Conservation (phyloP, 2,329 filamentous ascomycete genomes). For the Scleromitrula shiraiana region DNA sequence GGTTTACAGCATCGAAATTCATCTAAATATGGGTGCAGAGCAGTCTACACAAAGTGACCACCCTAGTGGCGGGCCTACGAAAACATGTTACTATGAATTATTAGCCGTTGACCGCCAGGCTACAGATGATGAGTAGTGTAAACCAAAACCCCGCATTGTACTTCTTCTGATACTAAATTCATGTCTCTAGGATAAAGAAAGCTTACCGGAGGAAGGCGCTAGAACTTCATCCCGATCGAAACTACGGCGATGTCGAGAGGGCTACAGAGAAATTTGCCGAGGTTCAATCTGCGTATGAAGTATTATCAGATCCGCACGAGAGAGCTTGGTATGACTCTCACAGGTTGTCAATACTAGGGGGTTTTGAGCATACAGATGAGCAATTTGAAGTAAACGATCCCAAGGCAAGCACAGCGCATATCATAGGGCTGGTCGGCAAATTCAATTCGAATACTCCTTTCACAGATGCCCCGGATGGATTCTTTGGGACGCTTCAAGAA, state of each 20-base stretch:
- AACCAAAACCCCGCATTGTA: neutral
- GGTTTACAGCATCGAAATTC: no score
- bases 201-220: conserved; percentile 87
- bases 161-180: conserved; percentile 8
- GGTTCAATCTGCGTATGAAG: conserved; percentile 85
- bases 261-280: conserved; percentile 85
- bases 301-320: conserved; percentile 94
- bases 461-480: conserved; percentile 70
- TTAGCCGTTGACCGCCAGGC: conserved; percentile 66
- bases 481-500: conserved; percentile 71
- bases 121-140: conserved; percentile 67
- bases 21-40: conserved; percentile 19
- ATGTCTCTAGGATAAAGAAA: conserved; percentile 66
- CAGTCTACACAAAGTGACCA: conserved; percentile 16
- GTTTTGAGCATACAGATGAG: conserved; percentile 32
- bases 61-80: conserved; percentile 31
- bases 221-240: conserved; percentile 90
- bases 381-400: conserved; percentile 61
- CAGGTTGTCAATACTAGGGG: conserved; percentile 68
- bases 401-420: conserved; percentile 72
- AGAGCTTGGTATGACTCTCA: conserved; percentile 97
- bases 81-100: conserved; percentile 80
- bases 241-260: conserved; percentile 75
- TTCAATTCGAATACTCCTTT: conserved; percentile 76
- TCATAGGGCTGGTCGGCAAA: conserved; percentile 67